Base-by-base conservation (phyloP, 441 rosid genomes). In the Manihot esculenta region DNA sequence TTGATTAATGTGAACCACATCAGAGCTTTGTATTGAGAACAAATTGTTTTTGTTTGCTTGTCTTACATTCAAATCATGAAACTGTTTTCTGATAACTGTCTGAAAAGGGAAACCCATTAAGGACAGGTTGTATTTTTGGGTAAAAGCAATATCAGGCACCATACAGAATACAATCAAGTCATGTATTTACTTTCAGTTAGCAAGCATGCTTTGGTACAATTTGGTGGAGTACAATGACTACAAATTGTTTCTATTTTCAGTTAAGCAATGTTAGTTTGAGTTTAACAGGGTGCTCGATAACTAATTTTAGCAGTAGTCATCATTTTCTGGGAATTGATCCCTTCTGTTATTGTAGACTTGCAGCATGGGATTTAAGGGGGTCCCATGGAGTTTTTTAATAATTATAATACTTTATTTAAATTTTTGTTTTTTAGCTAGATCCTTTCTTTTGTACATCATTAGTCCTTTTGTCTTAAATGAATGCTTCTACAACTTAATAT, bases 241-340 rank as follows among this genome's bases (percentile, higher is more conserved):
- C 8, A n/a, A 45, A 8, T 24, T 11, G 14, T 2, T 45, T 14
- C 4, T 21, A 4, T 21, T 42, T 42, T 21, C 11, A 21, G 51
- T 12, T 62, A 13, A 33, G 21, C n/a, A 11, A 26, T 33, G 26
- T 27, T 65, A 49, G 58, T 50, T 64, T 47, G 24, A 63, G 12
- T 44, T 38, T 21, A 24, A 63, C 1, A 42, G n/a, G 33, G 15
- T 63, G 53, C 54, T 45, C 11, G 50, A 21, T 12, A 21, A 42
- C 49, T 20, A 9, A 42, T 62, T 42, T 20, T 11, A 5, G 49
- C 26, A 51, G 48, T 27, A 8, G 14, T 13, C n/a, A 7, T 14
- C 15, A 2, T 75, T n/a, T 53, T 21, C 26, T n/a, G 57, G 26
- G 57, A 53, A 53, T n/a, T 53, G 58, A 54, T 26, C 58, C 58